Evolutionary conservation across 495 filamentous ascomycete species (phyloP), one percentile per base, ranked within the genome.

Genomic region (Bathelium albidoporum): DNA sequence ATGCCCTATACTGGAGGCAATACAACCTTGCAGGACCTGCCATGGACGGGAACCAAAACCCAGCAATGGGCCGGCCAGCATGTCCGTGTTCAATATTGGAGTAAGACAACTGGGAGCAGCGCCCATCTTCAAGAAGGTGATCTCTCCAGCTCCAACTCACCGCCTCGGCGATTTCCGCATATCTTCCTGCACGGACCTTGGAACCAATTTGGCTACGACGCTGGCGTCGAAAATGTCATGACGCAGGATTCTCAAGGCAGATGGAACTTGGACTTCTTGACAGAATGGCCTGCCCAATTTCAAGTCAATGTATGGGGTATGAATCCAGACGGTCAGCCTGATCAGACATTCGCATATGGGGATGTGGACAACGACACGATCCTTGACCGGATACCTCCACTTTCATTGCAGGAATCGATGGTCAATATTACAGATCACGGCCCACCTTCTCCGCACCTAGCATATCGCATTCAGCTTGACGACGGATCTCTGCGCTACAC

Each of bases 291-390:
- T 12, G 78, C 81, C 14, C 73, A 79, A 44, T 84, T 85, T 65
- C 83, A 86, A 64, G 73, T 88, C 63, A 89, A 87, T 66, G 76
- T 83, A 1, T 89, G 86, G 86, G 86, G 86, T 43, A 83, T 87
- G 66, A 85, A 88, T 66, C 79, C 80, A 0, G 81, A 87, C 71
- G 84, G 85, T 18, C 74, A 82, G 66, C 85, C 86, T 2, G 85
- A 88, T 65, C 73, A 83, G 59, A 79, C 79, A 18, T 79, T 75
- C 34, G 76, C 86, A 2, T 81, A 77, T 60, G 85, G 85, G 32
- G 85, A 88, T 66, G 78, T 84, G 4, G 81, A 89, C 66, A 77
- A 76, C 12, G 81, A 89, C 68, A 76, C 75, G 1, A 76, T 88
- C 11, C 69, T 89, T 20, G 86, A 89, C 66, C 82, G 83, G 36